These are phyloP conservation scores for Pestalotiopsis sp. DNA, from an alignment of 2,329 filamentous ascomycete species.

Conservation along the genomic window DNA sequence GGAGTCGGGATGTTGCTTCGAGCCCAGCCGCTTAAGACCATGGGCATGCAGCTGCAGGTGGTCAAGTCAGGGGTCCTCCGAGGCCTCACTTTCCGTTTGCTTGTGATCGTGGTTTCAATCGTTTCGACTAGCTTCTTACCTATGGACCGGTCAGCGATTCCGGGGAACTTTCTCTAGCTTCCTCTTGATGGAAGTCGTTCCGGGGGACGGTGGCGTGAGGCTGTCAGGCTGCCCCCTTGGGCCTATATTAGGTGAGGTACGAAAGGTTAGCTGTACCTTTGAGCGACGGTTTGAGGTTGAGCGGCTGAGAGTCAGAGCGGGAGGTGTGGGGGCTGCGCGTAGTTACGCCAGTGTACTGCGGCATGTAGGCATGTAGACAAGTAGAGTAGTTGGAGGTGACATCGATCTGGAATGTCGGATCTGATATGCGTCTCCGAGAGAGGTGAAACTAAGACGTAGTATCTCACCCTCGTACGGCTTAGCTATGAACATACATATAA, in stretches of 20 bases:
- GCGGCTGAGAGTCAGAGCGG: background rate
- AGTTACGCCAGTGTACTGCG: background rate
- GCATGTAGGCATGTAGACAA: background rate
- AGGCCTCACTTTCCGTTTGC: background rate
- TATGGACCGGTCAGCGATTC: background rate
- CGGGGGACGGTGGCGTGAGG: background rate
- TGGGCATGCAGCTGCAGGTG: too few species aligned
- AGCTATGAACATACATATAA: background rate
- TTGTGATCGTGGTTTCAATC: background rate
- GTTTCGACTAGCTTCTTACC: background rate
- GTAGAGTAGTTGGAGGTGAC: background rate
- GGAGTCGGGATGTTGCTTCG: background rate
- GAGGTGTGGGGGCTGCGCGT: background rate
- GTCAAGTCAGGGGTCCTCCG: background rate
- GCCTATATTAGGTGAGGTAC: background rate
- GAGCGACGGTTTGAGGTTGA: conserved; percentile 3
- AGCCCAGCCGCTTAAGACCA: background rate
- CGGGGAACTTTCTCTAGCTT: background rate
- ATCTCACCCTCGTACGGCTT: background rate
- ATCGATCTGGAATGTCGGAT: conserved; percentile 11
- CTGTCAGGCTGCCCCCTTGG: background rate
- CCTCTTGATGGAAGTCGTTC: background rate
- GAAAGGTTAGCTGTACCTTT: conserved; percentile 1
- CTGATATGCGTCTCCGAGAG: background rate
- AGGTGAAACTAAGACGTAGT: background rate